Conservation (phyloP, 768 basidiomycete genomes). For the Rhizopogon vesiculosus region DNA sequence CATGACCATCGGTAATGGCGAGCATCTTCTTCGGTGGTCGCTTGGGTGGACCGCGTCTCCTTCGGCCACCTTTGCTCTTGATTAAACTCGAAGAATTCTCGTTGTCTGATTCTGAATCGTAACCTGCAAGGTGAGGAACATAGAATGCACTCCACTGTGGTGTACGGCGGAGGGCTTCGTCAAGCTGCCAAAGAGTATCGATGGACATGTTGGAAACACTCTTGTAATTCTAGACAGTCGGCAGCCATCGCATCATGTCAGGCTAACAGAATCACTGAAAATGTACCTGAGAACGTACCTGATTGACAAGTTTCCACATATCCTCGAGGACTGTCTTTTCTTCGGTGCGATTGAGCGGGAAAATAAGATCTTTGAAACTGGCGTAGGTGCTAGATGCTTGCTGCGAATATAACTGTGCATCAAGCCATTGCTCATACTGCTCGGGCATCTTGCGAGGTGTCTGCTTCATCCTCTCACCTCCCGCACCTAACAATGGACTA, state of each 20-base stretch:
- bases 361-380: conserved; percentile 52
- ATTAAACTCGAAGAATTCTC: conserved; percentile 3
- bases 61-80: conserved; percentile 11
- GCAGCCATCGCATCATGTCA: background rate
- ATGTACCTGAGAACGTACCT: conserved; percentile 33
- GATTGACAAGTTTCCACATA: conserved; percentile 63
- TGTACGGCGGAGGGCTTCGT: conserved; percentile 41
- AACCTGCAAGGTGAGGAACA: conserved; percentile 15
- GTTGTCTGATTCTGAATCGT: conserved; percentile 20
- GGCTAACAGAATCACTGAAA: background rate
- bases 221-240: conserved; percentile 52
- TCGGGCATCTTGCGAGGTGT: conserved; percentile 50
- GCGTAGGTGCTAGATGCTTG: conserved; percentile 47
- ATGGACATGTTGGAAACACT: conserved; percentile 46
- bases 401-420: conserved; percentile 61
- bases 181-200: conserved; percentile 62
- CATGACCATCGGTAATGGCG: conserved; percentile 43
- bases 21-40: conserved; percentile 36
- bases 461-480: conserved; percentile 49
- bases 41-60: conserved; percentile 13
- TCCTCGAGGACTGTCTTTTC: conserved; percentile 44
- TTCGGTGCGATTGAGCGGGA: conserved; percentile 55
- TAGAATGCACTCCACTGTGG: conserved; percentile 59
- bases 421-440: conserved; percentile 60
- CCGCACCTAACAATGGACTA: conserved; percentile 51